These are phyloP conservation scores for Carex myosuroides DNA, from an alignment of 176 grass and related monocot genomes.

Conservation along the genomic window DNA sequence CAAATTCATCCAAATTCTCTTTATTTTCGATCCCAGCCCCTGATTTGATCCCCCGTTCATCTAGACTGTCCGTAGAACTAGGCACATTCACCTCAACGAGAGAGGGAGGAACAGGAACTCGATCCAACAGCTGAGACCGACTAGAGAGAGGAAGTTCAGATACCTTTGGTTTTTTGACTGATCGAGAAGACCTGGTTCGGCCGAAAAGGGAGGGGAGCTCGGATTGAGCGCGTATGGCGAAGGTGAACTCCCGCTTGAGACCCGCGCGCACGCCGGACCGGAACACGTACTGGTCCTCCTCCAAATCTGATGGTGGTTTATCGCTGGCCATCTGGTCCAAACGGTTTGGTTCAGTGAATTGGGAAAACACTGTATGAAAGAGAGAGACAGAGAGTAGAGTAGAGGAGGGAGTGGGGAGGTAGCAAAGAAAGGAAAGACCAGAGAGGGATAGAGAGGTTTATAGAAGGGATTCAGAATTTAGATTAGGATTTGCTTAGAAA, in stretches of 20 bases:
- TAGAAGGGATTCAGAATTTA: not conserved
- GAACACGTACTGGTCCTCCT: slow-evolving; percentile 53
- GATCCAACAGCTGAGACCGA: not conserved
- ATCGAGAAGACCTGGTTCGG: slow-evolving; percentile 55
- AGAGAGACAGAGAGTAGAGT: not conserved
- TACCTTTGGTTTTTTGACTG: slow-evolving; percentile 8
- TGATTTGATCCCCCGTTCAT: not conserved
- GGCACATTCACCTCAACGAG: slow-evolving; percentile 22
- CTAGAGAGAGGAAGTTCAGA: not conserved
- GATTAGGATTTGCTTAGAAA: slow-evolving; percentile 3
- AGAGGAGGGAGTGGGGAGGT: not conserved
- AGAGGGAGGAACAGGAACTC: not conserved
- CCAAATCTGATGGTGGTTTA: not conserved
- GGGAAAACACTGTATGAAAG: no score
- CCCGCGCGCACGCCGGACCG: slow-evolving; percentile 83
- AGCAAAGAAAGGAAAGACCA: not conserved
- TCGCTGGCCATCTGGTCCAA: not conserved
- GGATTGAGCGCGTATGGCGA: slow-evolving; percentile 74
- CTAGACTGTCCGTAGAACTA: slow-evolving; percentile 11
- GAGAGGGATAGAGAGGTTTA: not conserved
- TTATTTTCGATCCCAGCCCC: not conserved
- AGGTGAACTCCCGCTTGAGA: slow-evolving; percentile 89
- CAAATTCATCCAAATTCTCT: not conserved
- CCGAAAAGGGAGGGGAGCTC: slow-evolving; percentile 40
- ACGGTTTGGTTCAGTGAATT: not conserved